These are phyloP conservation scores for Trichosporon sp. DNA, from an alignment of 1,284 basidiomycete species.

Conservation along the genomic window DNA sequence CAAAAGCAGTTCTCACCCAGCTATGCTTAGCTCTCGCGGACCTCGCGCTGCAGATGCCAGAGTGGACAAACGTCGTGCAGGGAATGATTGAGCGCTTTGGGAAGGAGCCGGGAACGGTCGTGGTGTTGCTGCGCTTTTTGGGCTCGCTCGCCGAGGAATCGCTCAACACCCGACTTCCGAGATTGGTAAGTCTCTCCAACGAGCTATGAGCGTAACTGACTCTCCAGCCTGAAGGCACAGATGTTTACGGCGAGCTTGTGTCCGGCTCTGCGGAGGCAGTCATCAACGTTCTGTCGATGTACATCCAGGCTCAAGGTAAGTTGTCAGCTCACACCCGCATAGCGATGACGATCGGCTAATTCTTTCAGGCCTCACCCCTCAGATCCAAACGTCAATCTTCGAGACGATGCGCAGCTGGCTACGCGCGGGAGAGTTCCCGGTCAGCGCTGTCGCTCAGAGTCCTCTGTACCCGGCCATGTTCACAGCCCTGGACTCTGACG, in stretches of 20 bases:
- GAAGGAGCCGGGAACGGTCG: conserved; percentile 73
- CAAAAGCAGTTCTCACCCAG: conserved; percentile 81
- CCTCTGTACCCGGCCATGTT: conserved; percentile 82
- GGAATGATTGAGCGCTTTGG: conserved; percentile 83
- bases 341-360: neutral
- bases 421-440: conserved; percentile 73
- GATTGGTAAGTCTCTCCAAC: conserved; percentile 71
- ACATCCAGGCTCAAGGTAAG: conserved; percentile 80
- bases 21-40: conserved; percentile 84
- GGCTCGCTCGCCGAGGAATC: conserved; percentile 87
- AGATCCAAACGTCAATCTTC: conserved; percentile 83
- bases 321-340: too few relatives aligned
- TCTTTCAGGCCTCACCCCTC: conserved; percentile 69
- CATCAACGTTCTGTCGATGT: conserved; percentile 75
- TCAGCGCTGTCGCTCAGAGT: conserved; percentile 62
- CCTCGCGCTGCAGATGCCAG: conserved; percentile 80
- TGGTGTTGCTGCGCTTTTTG: conserved; percentile 80
- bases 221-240: conserved; percentile 20
- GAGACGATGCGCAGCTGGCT: conserved; percentile 83
- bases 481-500: conserved; percentile 73
- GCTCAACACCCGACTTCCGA: conserved; percentile 78
- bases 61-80: conserved; percentile 76
- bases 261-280: conserved; percentile 68
- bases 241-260: conserved; percentile 53
- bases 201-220: neutral